These are phyloP conservation scores for Olyra latifolia DNA, from an alignment of 176 grass and related monocot genomes.

Conservation along the genomic window DNA sequence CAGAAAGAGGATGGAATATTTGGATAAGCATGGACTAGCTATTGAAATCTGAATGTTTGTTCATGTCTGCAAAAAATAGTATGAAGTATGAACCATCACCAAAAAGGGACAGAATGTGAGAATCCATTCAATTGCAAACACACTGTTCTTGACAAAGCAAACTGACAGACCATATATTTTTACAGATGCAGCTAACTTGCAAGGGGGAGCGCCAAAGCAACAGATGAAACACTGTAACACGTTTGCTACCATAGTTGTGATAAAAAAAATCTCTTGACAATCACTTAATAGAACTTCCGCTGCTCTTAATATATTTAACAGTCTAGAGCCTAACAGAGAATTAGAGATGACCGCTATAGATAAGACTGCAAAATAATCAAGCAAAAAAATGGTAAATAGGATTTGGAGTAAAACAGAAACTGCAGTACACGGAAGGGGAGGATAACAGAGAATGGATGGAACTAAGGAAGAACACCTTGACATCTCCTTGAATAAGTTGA, in stretches of 20 bases:
- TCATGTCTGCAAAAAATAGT: not conserved
- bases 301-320: not conserved
- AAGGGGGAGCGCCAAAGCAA: not conserved
- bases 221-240: not conserved
- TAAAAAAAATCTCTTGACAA: not conserved
- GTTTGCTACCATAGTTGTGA: not conserved
- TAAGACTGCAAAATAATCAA: not conserved
- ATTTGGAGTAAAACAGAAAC: not conserved
- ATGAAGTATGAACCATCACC: not conserved
- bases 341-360: not conserved
- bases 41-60: not conserved
- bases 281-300: not conserved
- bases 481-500: not conserved
- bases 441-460: not conserved
- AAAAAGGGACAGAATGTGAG: not conserved
- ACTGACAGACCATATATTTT: not conserved
- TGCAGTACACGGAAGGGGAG: not conserved
- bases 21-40: conserved; percentile 8
- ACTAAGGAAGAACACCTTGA: not conserved
- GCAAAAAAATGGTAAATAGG: not conserved
- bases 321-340: not conserved
- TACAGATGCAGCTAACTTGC: not conserved
- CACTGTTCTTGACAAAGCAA: conserved; percentile 10
- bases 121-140: not conserved
- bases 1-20: not conserved